These are phyloP conservation scores for Crithidia fasciculata DNA, from an alignment of 208 protist species.

Conservation along the genomic window DNA sequence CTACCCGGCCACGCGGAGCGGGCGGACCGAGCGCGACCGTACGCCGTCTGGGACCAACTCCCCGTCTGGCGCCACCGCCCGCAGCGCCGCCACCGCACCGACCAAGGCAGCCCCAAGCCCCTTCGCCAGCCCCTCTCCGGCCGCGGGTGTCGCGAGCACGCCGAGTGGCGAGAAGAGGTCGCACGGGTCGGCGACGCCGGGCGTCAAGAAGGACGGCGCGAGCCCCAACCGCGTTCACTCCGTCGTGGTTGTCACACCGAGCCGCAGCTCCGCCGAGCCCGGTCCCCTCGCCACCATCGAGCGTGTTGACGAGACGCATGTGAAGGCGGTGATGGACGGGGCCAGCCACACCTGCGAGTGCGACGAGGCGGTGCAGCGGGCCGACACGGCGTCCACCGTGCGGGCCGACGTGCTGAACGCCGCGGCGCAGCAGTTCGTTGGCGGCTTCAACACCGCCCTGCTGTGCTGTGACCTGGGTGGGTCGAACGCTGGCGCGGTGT, in stretches of 20 bases:
- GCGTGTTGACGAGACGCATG: constrained; percentile 31
- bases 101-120: background rate
- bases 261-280: constrained; percentile 16
- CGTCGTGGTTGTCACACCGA: constrained; percentile 44
- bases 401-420: constrained; percentile 28
- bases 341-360: constrained; percentile 18
- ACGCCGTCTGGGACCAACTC: background rate
- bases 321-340: constrained; percentile 12
- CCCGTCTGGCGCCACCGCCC: background rate
- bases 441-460: constrained; percentile 49
- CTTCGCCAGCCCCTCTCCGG: background rate
- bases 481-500: constrained; percentile 32
- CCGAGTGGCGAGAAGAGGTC: background rate
- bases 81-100: background rate
- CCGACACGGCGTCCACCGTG: constrained; percentile 25
- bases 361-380: constrained; percentile 45
- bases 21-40: background rate
- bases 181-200: constrained; percentile 3
- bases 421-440: constrained; percentile 32
- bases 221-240: constrained; percentile 28
- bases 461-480: constrained; percentile 48
- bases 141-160: constrained; percentile 1
- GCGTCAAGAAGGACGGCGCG: constrained; percentile 5
- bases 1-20: constrained; percentile 19
- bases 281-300: constrained; percentile 6